These are phyloP conservation scores for Xerocomus brunneocitrinus DNA, from an alignment of 768 basidiomycete genomes.

Conservation along the genomic window DNA sequence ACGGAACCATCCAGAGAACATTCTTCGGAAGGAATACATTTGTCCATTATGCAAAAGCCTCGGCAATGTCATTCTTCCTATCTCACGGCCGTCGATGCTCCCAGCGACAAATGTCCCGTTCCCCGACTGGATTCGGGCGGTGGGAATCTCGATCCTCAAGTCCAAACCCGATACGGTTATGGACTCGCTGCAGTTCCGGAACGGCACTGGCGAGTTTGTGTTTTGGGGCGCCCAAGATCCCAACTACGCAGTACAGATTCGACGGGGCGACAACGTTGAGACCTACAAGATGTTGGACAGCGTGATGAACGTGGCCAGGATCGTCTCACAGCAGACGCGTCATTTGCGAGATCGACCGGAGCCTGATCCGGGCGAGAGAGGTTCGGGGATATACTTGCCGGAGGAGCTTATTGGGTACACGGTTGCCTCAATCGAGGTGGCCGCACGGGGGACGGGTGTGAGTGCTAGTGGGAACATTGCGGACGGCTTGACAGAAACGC, in stretches of 20 bases:
- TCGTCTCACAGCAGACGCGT: conserved; percentile 78
- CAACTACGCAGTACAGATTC: conserved; percentile 55
- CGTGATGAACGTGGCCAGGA: conserved; percentile 71
- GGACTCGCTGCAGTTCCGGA: conserved; percentile 70
- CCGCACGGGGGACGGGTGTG: conserved; percentile 62
- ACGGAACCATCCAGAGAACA: conserved; percentile 90
- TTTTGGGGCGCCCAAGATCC: conserved; percentile 86
- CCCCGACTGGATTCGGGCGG: conserved; percentile 85
- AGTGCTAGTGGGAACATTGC: conserved; percentile 47
- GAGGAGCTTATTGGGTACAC: conserved; percentile 91
- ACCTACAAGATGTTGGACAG: conserved; percentile 83
- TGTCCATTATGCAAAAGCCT: conserved; percentile 97
- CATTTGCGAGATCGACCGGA: conserved; percentile 76
- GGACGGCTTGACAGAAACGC: conserved; percentile 65
- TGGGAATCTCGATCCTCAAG: conserved; percentile 85
- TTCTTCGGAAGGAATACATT: conserved; percentile 90
- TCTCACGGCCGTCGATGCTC: conserved; percentile 47
- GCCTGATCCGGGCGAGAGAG: conserved; percentile 68
- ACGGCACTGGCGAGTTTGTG: conserved; percentile 82
- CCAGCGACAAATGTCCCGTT: conserved; percentile 55
- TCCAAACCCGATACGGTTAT: conserved; percentile 69
- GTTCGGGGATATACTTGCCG: conserved; percentile 84
- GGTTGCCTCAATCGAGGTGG: conserved; percentile 73
- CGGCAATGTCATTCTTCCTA: conserved; percentile 90
- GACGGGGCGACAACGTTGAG: conserved; percentile 52